phyloP scores from a whole-genome alignment of 257 asterid genomes.

The Penstemon eatonii region DNA sequence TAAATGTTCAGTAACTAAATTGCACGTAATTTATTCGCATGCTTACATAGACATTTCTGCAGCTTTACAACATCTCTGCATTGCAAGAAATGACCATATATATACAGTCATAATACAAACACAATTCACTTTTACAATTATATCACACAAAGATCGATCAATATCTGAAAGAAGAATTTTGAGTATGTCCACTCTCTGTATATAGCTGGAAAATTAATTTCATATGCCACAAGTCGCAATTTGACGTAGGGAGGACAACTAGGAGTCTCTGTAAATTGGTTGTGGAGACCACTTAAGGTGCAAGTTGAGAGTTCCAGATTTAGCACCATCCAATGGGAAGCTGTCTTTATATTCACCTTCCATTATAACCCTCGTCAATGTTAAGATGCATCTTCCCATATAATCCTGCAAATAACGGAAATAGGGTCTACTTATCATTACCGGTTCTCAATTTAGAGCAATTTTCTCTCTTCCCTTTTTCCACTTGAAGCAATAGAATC shows the following conservation, averaged over 20 bases:
- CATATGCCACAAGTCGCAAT: neutral
- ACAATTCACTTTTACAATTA: slow-evolving; percentile 19
- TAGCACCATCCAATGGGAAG: slow-evolving; percentile 68
- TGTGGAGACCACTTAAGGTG: slow-evolving; percentile 90
- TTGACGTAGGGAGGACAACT: slow-evolving; percentile 10
- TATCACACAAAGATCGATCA: slow-evolving; percentile 17
- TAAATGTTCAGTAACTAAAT: no score
- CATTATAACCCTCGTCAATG: slow-evolving; percentile 83
- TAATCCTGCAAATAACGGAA: slow-evolving; percentile 56
- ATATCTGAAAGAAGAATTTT: slow-evolving; percentile 21
- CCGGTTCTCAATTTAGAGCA: no score
- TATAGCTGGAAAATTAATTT: slow-evolving; percentile 8
- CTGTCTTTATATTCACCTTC: slow-evolving; percentile 81
- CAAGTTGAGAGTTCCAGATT: slow-evolving; percentile 78
- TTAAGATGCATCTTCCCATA: slow-evolving; percentile 92
- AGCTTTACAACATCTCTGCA: slow-evolving; percentile 14
- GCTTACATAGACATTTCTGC: slow-evolving; percentile 7
- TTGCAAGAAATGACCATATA: slow-evolving; percentile 15
- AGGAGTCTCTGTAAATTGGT: slow-evolving; percentile 68
- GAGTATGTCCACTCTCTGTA: slow-evolving; percentile 2
- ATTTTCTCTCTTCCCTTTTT: no score
- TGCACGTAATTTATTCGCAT: neutral
- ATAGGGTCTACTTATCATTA: no score
- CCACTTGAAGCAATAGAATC: no score
- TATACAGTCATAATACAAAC: slow-evolving; percentile 27